A percentile compares a stretch with the other conserved stretches of the same genome.
Conservation (phyloP, 192 early-diverging fungal genomes). For the Podila clonocystis region DNA sequence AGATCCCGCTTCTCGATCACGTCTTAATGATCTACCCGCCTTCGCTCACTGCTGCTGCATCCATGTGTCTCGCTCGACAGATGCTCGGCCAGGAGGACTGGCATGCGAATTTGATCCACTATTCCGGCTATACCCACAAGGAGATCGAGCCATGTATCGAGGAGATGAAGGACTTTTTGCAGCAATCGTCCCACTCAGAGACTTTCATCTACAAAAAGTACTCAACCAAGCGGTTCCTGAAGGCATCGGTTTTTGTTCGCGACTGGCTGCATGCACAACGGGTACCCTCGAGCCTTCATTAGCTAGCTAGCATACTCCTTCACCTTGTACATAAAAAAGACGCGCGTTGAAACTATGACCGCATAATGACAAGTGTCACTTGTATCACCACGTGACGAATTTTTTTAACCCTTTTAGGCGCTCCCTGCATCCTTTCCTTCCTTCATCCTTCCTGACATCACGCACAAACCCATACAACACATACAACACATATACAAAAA, state of each 20-base stretch:
- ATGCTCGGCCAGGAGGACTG: constrained; percentile 83
- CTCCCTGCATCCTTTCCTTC: background rate
- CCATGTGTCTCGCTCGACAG: constrained; percentile 81
- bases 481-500: background rate
- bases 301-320: background rate
- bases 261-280: constrained; percentile 72
- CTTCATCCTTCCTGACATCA: background rate
- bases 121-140: constrained; percentile 81
- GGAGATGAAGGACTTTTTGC: constrained; percentile 79
- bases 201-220: constrained; percentile 88
- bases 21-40: constrained; percentile 76
- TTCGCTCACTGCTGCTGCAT: constrained; percentile 80
- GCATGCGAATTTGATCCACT: constrained; percentile 76
- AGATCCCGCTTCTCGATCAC: constrained; percentile 90
- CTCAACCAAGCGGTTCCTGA: constrained; percentile 79
- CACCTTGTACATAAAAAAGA: too few species aligned
- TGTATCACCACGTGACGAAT: too few species aligned
- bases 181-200: constrained; percentile 60
- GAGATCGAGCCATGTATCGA: constrained; percentile 72
- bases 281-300: background rate
- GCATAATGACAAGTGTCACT: too few species aligned
- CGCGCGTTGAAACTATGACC: too few species aligned
- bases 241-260: constrained; percentile 81
- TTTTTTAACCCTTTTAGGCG: too few species aligned
- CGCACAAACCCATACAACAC: background rate